Evolutionary conservation across 495 filamentous ascomycete genomes (phyloP).

Genomic region (Trichoderma virens): DNA sequence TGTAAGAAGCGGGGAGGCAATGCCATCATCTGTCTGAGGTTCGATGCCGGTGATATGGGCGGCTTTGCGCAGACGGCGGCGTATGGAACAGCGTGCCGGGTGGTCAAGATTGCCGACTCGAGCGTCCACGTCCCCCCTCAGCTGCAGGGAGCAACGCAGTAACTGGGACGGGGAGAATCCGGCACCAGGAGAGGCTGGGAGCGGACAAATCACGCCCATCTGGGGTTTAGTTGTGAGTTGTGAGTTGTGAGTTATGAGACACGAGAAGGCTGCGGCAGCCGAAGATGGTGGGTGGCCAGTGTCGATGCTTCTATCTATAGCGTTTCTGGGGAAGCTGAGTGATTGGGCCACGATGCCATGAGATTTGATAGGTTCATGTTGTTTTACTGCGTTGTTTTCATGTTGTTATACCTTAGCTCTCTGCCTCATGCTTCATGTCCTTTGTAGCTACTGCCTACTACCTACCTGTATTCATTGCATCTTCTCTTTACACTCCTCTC

Average conservation of each 20-base stretch:
- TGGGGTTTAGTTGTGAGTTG: not conserved
- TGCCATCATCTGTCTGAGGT: conserved; percentile 49
- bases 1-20: conserved; percentile 51
- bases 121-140: conserved; percentile 4
- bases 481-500: too few relatives aligned
- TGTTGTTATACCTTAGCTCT: too few relatives aligned
- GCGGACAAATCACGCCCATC: not conserved
- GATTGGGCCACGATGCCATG: too few relatives aligned
- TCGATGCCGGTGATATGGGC: conserved; percentile 43
- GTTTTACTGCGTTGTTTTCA: too few relatives aligned
- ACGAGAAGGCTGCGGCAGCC: not conserved
- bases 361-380: too few relatives aligned
- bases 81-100: conserved; percentile 50
- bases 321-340: too few relatives aligned
- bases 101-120: conserved; percentile 38
- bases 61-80: conserved; percentile 51
- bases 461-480: too few relatives aligned
- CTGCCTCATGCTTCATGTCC: too few relatives aligned
- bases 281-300: too few relatives aligned
- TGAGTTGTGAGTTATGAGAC: not conserved
- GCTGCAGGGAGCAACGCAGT: not conserved
- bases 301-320: too few relatives aligned
- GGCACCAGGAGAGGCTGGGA: not conserved
- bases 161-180: not conserved
- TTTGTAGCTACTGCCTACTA: too few relatives aligned